phyloP scores from a whole-genome alignment of 129 eudicot genomes.

The Centaurea solstitialis region DNA sequence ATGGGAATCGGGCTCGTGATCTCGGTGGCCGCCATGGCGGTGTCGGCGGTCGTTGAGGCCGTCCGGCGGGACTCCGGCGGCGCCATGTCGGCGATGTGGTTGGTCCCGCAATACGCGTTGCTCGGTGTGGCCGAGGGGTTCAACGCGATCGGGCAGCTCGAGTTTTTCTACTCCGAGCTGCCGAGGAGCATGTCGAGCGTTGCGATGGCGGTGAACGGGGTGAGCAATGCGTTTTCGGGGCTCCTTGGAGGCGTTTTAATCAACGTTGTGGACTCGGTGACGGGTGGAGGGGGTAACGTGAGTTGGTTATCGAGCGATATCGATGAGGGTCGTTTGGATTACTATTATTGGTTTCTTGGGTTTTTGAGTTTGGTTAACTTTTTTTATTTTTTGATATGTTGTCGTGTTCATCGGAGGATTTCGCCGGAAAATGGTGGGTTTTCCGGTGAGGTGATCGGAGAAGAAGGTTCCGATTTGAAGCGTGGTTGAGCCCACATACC shows the following conservation, averaged over 20 bases:
- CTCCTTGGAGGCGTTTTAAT: constrained; percentile 33
- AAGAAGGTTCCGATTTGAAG: neutral
- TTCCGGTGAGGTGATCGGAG: neutral
- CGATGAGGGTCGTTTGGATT: constrained; percentile 49
- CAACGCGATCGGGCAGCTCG: constrained; percentile 41
- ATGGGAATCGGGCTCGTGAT: constrained; percentile 51
- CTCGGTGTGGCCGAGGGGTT: constrained; percentile 48
- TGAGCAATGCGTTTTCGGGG: constrained; percentile 28
- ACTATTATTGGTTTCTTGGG: constrained; percentile 44
- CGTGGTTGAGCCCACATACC: neutral
- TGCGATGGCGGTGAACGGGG: constrained; percentile 27
- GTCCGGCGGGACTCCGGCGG: constrained; percentile 20
- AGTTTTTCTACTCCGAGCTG: constrained; percentile 40
- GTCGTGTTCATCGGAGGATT: constrained; percentile 25
- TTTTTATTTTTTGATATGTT: constrained; percentile 39
- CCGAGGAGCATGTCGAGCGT: constrained; percentile 49
- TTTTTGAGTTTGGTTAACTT: constrained; percentile 41
- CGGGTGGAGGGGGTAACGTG: constrained; percentile 25
- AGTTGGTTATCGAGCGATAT: constrained; percentile 50
- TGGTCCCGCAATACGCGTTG: constrained; percentile 41
- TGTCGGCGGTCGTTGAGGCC: constrained; percentile 37
- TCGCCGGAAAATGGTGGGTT: neutral
- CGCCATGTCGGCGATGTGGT: constrained; percentile 59
- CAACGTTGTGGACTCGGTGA: constrained; percentile 30
- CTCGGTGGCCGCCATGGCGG: constrained; percentile 27